Evolutionary conservation across 2,329 filamentous ascomycete genomes (phyloP), one percentile per base, ranked within the genome.

Genomic region (Pseudohalonectria lignicola): DNA sequence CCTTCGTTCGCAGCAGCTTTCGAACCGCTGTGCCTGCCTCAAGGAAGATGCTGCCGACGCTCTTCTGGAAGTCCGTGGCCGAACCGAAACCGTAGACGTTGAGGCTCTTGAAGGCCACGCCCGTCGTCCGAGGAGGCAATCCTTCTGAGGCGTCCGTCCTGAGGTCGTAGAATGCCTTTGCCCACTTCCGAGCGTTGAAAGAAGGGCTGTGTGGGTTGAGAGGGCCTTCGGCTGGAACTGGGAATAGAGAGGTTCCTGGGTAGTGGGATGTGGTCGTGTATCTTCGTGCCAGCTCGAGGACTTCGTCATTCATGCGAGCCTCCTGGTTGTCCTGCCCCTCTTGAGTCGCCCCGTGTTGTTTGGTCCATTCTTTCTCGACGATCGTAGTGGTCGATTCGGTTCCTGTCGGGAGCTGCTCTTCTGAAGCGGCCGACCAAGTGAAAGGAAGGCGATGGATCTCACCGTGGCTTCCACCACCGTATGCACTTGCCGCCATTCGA

Each of bases 161-260:
- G 1, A 48, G 36, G 3, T 49, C 40, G 32, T 51, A 55, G 26
- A 55, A 57, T 7, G 62, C 62, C 36, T 57, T 64, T 20, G 61
- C 60, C 64, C 64, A 68, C 43, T 60, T 56, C 15, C 55, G 56
- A 4, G 63, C 54, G 41, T 59, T 60, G 46, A 68, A 68, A 4
- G 53, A 44, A 19, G 53, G 49, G 15, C 59, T 60, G 26, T 52
- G 53, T 4, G 64, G 64, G 40, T 68, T 56, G 4, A 68, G 48
- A 9, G 25, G n/a, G n/a, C n/a, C n/a, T n/a, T n/a, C n/a, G n/a
- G n/a, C n/a, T n/a, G n/a, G n/a, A n/a, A n/a, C n/a, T n/a, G n/a
- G n/a, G n/a, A n/a, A n/a, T n/a, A n/a, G n/a, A n/a, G n/a, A n/a
- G 2, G 15, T 18, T 18, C 31, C 31, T 32, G 17, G 31, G 20